Conservation (phyloP, 257 asterid genomes). For the Eucommia ulmoides region DNA sequence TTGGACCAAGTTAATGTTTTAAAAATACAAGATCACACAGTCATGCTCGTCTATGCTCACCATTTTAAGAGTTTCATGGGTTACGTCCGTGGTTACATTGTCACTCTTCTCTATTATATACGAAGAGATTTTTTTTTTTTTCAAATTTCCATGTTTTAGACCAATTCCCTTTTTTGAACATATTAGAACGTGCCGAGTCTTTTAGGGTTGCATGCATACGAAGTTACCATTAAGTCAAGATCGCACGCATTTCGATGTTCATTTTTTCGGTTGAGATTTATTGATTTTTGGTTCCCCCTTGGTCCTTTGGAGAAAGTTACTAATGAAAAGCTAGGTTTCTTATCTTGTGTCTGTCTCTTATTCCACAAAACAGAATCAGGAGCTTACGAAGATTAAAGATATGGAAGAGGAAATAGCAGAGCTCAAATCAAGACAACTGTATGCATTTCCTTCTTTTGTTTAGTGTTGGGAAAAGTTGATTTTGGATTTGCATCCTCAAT, state of each 20-base stretch:
- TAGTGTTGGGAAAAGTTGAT: background rate
- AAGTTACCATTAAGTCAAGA: background rate
- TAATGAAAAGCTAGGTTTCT: background rate
- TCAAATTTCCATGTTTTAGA: background rate
- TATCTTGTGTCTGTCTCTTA: background rate
- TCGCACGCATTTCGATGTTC: background rate
- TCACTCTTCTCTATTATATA: too few relatives aligned
- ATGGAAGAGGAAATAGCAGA: background rate
- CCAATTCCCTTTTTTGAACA: background rate
- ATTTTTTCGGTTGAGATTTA: background rate
- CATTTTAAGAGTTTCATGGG: too few relatives aligned
- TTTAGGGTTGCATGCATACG: background rate
- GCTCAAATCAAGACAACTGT: background rate
- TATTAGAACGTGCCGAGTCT: background rate
- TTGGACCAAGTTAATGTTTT: background rate
- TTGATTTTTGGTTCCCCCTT: too few relatives aligned
- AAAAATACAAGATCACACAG: background rate
- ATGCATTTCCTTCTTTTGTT: too few relatives aligned
- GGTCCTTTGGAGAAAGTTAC: too few relatives aligned
- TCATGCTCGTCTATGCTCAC: too few relatives aligned
- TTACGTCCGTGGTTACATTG: too few relatives aligned
- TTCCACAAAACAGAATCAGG: background rate
- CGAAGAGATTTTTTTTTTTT: too few relatives aligned
- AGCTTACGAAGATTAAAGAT: background rate
- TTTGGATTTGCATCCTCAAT: too few relatives aligned